A percentile compares a stretch with the other conserved stretches of the same genome.
Evolutionary conservation across 164 flowering plant genomes (phyloP).

Genomic region (Aristolochia californica): DNA sequence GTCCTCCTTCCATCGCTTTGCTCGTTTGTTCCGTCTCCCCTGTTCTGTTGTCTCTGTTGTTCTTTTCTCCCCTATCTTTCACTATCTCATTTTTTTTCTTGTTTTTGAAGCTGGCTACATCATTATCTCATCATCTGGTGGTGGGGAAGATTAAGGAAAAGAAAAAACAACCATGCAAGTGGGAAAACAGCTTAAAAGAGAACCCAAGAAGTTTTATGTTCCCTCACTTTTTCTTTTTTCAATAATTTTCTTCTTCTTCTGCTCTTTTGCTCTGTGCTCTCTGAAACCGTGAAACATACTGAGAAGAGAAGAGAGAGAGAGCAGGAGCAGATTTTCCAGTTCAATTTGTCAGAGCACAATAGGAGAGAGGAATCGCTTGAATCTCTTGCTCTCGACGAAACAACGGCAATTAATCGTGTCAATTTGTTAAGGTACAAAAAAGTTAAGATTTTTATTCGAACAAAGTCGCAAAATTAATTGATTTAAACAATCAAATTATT

Average conservation of each 20-base stretch:
- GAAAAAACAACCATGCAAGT: constrained; percentile 9
- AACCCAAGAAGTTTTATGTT: background rate
- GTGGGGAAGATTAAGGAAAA: constrained; percentile 14
- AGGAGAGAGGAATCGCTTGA: too few species aligned
- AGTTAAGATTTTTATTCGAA: too few species aligned
- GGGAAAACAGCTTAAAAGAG: background rate
- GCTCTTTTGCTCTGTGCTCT: constrained; percentile 6
- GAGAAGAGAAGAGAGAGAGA: too few species aligned
- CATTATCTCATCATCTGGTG: constrained; percentile 67
- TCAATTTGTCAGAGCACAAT: too few species aligned
- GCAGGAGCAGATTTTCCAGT: too few species aligned
- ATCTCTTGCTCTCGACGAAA: too few species aligned
- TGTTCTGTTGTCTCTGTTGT: constrained; percentile 6
- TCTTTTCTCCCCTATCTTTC: constrained; percentile 16
- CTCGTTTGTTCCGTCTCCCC: background rate
- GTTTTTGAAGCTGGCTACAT: constrained; percentile 28
- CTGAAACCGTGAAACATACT: too few species aligned
- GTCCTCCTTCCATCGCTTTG: constrained; percentile 7
- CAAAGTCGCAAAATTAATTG: too few species aligned
- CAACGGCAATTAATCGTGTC: too few species aligned
- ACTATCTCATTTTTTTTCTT: constrained; percentile 2
- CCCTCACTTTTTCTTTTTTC: too few species aligned
- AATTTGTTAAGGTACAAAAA: too few species aligned
- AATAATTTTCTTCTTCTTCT: background rate
- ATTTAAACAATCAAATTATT: too few species aligned